A percentile compares a stretch with the other conserved stretches of the same genome.
Conservation (phyloP, 805 yeast species). For the Candida maesae region DNA sequence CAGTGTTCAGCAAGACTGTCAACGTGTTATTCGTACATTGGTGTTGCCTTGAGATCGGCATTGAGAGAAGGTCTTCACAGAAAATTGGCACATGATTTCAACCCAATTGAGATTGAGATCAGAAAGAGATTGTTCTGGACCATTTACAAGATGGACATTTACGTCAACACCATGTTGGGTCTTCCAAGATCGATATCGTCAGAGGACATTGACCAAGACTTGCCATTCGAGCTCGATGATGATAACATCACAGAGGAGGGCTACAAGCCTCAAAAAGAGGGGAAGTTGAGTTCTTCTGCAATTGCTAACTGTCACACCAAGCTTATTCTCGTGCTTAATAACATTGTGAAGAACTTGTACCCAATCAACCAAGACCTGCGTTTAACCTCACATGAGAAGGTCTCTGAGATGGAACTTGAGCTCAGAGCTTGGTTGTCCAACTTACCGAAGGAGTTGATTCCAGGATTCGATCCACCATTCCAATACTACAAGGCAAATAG, state of each 20-base stretch:
- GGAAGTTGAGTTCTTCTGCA: constrained; percentile 62
- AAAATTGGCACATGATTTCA: constrained; percentile 49
- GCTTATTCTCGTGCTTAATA: constrained; percentile 63
- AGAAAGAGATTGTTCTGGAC: constrained; percentile 87
- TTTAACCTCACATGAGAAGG: constrained; percentile 33
- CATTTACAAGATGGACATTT: constrained; percentile 84
- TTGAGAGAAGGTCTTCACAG: constrained; percentile 80
- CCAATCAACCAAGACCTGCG: constrained; percentile 48
- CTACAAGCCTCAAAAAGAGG: constrained; percentile 45
- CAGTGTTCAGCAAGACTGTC: constrained; percentile 87
- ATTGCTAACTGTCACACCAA: constrained; percentile 85
- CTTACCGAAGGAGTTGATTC: constrained; percentile 68
- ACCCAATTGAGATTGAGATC: constrained; percentile 78
- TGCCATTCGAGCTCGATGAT: constrained; percentile 83
- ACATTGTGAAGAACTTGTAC: constrained; percentile 64
- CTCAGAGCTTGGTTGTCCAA: constrained; percentile 67
- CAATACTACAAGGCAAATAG: constrained; percentile 69
- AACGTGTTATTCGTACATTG: constrained; percentile 85
- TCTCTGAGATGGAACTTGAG: constrained; percentile 63
- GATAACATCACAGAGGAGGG: constrained; percentile 74
- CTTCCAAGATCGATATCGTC: constrained; percentile 73
- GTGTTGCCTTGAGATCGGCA: constrained; percentile 81
- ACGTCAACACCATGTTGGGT: constrained; percentile 83
- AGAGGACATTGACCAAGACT: constrained; percentile 82
- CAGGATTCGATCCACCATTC: constrained; percentile 64